Base-by-base conservation (phyloP, 73 alveolate species). In the Stentor coeruleus region DNA sequence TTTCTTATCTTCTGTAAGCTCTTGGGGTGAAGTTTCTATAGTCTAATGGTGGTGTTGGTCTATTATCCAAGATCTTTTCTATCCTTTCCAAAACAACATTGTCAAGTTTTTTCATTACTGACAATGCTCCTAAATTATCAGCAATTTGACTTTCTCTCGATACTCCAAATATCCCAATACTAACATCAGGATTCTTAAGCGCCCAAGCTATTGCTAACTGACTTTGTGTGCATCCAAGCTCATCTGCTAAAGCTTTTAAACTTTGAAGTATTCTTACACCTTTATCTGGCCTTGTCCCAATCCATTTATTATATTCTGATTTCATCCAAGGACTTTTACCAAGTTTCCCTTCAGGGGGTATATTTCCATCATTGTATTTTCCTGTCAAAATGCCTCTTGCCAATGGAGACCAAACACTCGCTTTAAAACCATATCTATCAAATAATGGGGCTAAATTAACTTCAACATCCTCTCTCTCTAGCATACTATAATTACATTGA, bases 351-450 rank as follows among this genome's bases (percentile, higher is more conserved):
- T 93, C 98, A 42, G 81, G 92, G 36, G 99, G 97, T 35, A 84
- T 83, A 42, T 74, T 81, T n/a, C 98, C 99, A 42, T 95, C 92
- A 82, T 96, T 97, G 88, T 97, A 97, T 77, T 96, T 94, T 35
- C 99, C 99, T n/a, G 99, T 86, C 38, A 97, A 92, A 60, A 97
- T 85, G 1, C 99, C 99, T 58, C 90, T 82, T 26, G 88, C 88
- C 39, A 97, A 85, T 1, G 99, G 99, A 31, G 98, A 89, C 96
- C 97, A 97, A 58, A 93, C 89, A 3, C 99, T 96, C 30, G 98
- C 84, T 36, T 99, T 99, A 35, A 84, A 76, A 35, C 96, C 93
- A 37, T 85, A 86, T n/a, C 38, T 59, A 74, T 80, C 91, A 81
- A 90, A 95, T 76, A 96, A 87, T 11, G 87, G 84, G 3, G 86